Conservation (phyloP, 2,329 filamentous ascomycete genomes). For the Zalaria obscura region DNA sequence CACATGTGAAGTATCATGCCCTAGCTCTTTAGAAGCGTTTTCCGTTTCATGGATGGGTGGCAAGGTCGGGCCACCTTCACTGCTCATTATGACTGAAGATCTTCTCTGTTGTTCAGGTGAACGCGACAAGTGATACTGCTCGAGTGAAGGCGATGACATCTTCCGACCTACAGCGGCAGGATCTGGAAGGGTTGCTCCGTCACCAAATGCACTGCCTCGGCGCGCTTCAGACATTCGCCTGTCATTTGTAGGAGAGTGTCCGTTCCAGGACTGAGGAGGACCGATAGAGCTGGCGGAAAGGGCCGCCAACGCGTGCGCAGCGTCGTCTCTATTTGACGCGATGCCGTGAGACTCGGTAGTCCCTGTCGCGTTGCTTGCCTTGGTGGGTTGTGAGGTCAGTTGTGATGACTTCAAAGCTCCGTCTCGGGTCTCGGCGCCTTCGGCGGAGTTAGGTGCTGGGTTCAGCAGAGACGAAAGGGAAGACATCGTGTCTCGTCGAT, state of each 20-base stretch:
- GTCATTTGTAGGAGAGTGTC: constrained; percentile 7
- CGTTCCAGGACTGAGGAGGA: constrained; percentile 11
- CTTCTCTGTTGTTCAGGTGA: constrained; percentile 29
- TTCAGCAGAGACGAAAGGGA: constrained; percentile 22
- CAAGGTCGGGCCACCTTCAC: constrained; percentile 21
- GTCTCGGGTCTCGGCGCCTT: no score
- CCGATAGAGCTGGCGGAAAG: constrained; percentile 13
- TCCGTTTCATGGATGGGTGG: constrained; percentile 25
- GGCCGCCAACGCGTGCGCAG: constrained; percentile 21
- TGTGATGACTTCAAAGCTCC: no score
- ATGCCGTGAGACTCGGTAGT: not conserved
- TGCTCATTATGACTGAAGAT: constrained; percentile 18
- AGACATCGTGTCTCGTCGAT: constrained; percentile 8
- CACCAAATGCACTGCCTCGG: constrained; percentile 11
- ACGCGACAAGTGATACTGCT: constrained; percentile 30
- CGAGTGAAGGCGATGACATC: constrained; percentile 29
- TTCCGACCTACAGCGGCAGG: constrained; percentile 15
- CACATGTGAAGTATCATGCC: constrained; percentile 14
- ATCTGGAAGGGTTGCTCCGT: constrained; percentile 17
- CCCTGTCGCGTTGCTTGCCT: constrained; percentile 2
- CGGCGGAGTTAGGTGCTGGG: constrained; percentile 12
- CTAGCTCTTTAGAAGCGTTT: constrained; percentile 5
- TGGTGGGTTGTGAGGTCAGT: no score
- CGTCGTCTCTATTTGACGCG: constrained; percentile 19
- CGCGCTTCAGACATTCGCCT: constrained; percentile 1